Evolutionary conservation across 73 alveolate genomes (phyloP), one percentile per base, ranked within the genome.

Genomic region (Symbiodinium pilosum): DNA sequence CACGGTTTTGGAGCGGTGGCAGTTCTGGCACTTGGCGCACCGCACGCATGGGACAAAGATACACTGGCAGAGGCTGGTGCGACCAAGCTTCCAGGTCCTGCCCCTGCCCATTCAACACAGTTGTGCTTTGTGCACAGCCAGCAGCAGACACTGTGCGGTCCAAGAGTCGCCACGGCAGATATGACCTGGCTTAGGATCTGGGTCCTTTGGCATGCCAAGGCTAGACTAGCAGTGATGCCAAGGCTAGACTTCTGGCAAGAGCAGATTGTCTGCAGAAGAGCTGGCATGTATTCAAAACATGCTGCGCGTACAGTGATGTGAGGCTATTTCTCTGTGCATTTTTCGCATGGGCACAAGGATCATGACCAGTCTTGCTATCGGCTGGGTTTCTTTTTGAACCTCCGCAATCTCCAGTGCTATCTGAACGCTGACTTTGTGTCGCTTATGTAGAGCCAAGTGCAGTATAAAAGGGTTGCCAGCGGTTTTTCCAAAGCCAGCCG

Each of bases 91-190:
- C 81, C 38, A 64, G 81, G 81, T 64, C 32, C 9, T n/a, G 81
- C 40, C 81, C 6, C 81, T 38, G 81, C 81, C 30, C 81, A n/a
- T 64, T 38, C 81, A 24, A 64, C 81, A 64, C 81, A 64, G 81
- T 64, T 64, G 81, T 64, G 81, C 81, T 64, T 64, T 38, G 9
- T 9, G 81, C 81, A 64, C 81, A 64, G 81, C 81, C 81, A 64
- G 81, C 73, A 54, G 73, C 81, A 24, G 81, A 64, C 81, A 64
- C 20, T 28, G 81, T n/a, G n/a, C n/a, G n/a, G n/a, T n/a, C n/a
- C n/a, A n/a, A n/a, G n/a, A n/a, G n/a, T n/a, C n/a, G n/a, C n/a
- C n/a, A n/a, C n/a, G n/a, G n/a, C n/a, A n/a, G n/a, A n/a, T n/a
- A n/a, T n/a, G n/a, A n/a, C n/a, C n/a, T n/a, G n/a, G n/a, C n/a